A percentile compares a stretch with the other conserved stretches of the same genome.
Evolutionary conservation across 2,329 filamentous ascomycete species (phyloP).

Genomic region (Aureobasidium sp.): DNA sequence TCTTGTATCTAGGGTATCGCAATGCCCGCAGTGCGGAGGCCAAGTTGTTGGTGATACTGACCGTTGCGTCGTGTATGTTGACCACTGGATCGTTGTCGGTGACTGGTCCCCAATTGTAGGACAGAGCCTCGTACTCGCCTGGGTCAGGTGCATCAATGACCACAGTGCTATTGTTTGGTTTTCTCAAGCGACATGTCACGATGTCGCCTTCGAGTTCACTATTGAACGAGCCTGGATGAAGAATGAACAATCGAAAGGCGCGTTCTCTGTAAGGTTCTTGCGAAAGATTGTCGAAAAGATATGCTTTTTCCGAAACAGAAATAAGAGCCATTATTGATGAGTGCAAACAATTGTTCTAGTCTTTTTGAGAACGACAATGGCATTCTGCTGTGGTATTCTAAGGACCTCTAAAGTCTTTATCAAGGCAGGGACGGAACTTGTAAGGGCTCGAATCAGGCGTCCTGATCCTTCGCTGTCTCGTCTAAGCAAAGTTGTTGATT

Average conservation of each 20-base stretch:
- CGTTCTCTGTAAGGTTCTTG: constrained; percentile 3
- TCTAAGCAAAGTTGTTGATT: not conserved
- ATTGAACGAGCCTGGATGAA: not conserved
- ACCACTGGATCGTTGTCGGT: constrained; percentile 6
- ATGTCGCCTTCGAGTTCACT: constrained; percentile 3
- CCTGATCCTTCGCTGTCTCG: not conserved
- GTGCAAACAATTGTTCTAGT: not conserved
- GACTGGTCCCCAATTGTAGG: constrained; percentile 15
- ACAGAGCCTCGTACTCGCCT: constrained; percentile 15
- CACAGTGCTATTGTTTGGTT: not conserved
- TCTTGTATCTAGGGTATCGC: not conserved
- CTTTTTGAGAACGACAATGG: no score
- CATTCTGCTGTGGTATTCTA: not conserved
- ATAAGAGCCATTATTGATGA: not conserved
- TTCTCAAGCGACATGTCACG: not conserved
- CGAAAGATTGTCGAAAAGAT: not conserved
- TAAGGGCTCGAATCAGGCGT: not conserved
- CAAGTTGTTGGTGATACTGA: constrained; percentile 7
- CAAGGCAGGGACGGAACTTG: not conserved
- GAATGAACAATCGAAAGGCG: not conserved
- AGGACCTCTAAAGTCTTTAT: not conserved
- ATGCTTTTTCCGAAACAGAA: not conserved
- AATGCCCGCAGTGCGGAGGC: constrained; percentile 4
- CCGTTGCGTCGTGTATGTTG: not conserved
- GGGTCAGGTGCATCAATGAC: not conserved